phyloP scores from a whole-genome alignment of 148 eudicot genomes.

The Bassia scoparia region DNA sequence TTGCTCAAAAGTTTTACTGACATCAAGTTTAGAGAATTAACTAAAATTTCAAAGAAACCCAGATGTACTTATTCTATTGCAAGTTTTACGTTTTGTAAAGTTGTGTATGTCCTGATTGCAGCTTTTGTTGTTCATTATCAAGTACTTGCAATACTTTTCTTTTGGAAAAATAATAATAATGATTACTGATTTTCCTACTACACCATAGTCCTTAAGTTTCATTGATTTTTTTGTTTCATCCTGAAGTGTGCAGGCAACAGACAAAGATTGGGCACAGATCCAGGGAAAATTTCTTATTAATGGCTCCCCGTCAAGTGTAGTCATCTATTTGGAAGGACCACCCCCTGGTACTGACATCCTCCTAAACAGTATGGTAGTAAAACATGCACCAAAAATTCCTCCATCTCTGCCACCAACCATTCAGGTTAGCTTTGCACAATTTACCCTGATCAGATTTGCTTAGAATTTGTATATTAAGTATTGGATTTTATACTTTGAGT shows the following conservation, averaged over 20 bases:
- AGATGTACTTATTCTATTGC: neutral
- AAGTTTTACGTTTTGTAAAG: neutral
- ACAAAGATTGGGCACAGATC: conserved; percentile 73
- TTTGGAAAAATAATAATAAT: neutral
- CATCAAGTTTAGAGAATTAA: neutral
- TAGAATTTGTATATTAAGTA: too few species aligned
- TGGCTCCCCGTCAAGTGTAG: conserved; percentile 60
- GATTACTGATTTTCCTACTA: neutral
- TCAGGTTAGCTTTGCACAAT: conserved; percentile 46
- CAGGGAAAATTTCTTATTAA: conserved; percentile 84
- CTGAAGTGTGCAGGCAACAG: conserved; percentile 75
- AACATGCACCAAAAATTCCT: conserved; percentile 75
- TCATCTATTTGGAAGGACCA: conserved; percentile 87
- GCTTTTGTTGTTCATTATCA: neutral
- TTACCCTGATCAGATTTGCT: neutral
- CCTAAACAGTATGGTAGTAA: conserved; percentile 58
- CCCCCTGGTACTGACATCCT: conserved; percentile 90
- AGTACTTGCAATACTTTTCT: neutral
- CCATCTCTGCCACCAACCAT: conserved; percentile 75
- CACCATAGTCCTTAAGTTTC: neutral
- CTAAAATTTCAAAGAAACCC: neutral
- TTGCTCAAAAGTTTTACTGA: neutral
- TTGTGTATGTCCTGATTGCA: neutral
- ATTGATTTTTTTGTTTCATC: neutral
- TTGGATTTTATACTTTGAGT: neutral